Conservation (phyloP, 257 asterid genomes). For the Plantago elongata region DNA sequence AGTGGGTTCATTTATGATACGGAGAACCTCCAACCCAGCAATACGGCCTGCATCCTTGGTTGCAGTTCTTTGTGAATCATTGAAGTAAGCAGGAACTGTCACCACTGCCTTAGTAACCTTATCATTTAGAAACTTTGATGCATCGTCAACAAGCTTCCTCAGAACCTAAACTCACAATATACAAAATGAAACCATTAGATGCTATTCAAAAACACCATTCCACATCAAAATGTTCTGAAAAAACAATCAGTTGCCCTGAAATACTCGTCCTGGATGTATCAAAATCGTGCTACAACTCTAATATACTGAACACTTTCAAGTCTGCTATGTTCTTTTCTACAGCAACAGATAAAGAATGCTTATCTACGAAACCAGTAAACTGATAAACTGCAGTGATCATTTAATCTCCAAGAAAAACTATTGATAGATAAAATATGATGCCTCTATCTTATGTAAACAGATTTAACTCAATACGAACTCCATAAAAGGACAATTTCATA, state of each 20-base stretch:
- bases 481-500: too few relatives aligned
- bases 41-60: conserved; percentile 49
- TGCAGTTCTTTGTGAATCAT: conserved; percentile 65
- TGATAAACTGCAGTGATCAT: too few relatives aligned
- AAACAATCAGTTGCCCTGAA: background rate
- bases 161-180: conserved; percentile 38
- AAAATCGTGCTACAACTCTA: too few relatives aligned
- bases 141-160: conserved; percentile 77
- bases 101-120: conserved; percentile 55
- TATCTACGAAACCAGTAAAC: too few relatives aligned
- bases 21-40: conserved; percentile 44
- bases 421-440: too few relatives aligned
- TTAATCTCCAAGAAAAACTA: too few relatives aligned
- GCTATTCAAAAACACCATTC: background rate
- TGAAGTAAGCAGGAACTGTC: conserved; percentile 56
- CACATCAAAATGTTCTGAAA: background rate
- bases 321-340: too few relatives aligned
- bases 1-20: conserved; percentile 42
- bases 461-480: too few relatives aligned
- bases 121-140: conserved; percentile 58
- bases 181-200: background rate
- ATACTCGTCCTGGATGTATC: background rate
- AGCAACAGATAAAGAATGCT: background rate
- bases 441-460: too few relatives aligned
- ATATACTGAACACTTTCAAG: too few relatives aligned